Base-by-base conservation (phyloP, 495 filamentous ascomycete species). In the Penicillium steckii region DNA sequence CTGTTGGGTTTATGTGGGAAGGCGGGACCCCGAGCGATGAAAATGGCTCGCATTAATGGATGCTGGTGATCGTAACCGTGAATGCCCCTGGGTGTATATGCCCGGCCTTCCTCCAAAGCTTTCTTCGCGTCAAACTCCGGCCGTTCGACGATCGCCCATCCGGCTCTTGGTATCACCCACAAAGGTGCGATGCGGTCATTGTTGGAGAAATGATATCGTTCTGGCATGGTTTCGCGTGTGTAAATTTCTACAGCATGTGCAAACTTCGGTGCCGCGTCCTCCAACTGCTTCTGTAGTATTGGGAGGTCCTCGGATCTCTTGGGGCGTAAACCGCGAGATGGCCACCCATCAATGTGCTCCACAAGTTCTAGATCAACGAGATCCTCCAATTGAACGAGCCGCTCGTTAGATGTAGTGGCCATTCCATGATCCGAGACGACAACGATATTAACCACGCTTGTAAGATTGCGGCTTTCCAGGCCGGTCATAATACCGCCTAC, bases 381-480 rank as follows among this genome's bases (percentile, higher is more conserved):
- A 63, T 97, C 91, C 54, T 99, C 94, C n/a, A 97, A 72, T 65
- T 97, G 94, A 21, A 99, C 80, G 32, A 96, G 72, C n/a, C 93
- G 83, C 15, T 84, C 77, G 0, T 79, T 82, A 29, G 89, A 85
- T 0, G 94, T 97, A 1, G 89, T 93, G 3, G 93, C 93, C 94
- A 99, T 99, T 18, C 94, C 94, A 60, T 99, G 94, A 67, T 99
- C 94, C 9, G 90, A 95, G 13, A 99, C 92, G n/a, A 99, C 80
- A 27, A 99, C 83, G n/a, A 99, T 80, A 56, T 99, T 99, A 60
- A 97, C 88, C 40, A 97, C 85, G 8, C 86, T 65, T 0, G 91
- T 96, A 13, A 97, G 74, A 60, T 97, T 95, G 21, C 94, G 84
- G 25, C 79, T 74, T 51, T 93, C 79, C 0, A 99, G 71, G 0